Conservation (phyloP, 345 rosid genomes). For the Excoecaria agallocha region DNA sequence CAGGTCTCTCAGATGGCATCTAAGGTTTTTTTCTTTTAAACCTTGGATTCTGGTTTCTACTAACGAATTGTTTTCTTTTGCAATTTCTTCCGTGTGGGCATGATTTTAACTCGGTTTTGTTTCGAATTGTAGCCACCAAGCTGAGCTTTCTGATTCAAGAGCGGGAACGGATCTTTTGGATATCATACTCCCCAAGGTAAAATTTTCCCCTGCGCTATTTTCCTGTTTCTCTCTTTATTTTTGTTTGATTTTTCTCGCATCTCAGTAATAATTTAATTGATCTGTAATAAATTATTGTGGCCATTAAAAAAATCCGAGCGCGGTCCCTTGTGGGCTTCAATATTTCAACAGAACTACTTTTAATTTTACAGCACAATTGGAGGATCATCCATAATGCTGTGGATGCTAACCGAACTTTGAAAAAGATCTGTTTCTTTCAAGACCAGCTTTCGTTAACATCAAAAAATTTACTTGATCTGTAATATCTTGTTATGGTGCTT, state of each 20-base stretch:
- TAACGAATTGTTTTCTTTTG: not conserved
- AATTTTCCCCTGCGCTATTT: not conserved
- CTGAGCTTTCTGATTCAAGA: slow-evolving; percentile 57
- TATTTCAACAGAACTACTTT: not conserved
- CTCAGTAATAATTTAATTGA: not conserved
- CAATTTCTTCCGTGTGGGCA: not conserved
- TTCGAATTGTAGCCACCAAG: slow-evolving; percentile 57
- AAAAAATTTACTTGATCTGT: not conserved
- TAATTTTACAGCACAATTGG: not conserved
- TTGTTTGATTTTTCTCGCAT: not conserved
- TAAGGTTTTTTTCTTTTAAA: slow-evolving; percentile 30
- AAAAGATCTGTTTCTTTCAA: not conserved
- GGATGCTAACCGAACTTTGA: not conserved
- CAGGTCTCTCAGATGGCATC: slow-evolving; percentile 56
- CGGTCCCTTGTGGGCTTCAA: not conserved
- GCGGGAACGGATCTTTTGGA: slow-evolving; percentile 67
- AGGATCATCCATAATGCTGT: not conserved
- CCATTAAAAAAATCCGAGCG: not conserved
- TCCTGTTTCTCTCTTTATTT: not conserved
- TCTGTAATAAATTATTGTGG: not conserved
- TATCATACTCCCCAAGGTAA: slow-evolving; percentile 71
- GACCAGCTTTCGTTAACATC: not conserved
- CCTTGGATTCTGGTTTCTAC: not conserved
- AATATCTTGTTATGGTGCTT: not conserved
- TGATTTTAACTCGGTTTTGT: not conserved